Evolutionary conservation across 1,139 yeast species (phyloP).

Genomic region (Hansenula lynferdii): DNA sequence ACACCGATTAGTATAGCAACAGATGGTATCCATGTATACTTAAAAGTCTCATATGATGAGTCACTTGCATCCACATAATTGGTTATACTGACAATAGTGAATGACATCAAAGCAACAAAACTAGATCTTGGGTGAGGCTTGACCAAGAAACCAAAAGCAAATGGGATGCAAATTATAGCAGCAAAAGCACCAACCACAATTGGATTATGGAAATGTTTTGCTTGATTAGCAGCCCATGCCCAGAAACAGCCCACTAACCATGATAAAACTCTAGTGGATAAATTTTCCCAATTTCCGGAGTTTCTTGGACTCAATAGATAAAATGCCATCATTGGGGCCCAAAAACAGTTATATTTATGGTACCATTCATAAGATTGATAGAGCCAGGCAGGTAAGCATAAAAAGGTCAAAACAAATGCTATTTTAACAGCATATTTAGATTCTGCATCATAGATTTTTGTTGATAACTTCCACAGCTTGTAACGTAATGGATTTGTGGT

Average conservation of each 20-base stretch:
- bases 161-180: conserved; percentile 29
- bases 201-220: conserved; percentile 32
- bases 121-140: conserved; percentile 36
- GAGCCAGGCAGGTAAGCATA: conserved; percentile 41
- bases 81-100: conserved; percentile 34
- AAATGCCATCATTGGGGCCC: conserved; percentile 36
- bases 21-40: conserved; percentile 36
- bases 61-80: conserved; percentile 19
- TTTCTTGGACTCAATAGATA: conserved; percentile 35
- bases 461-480: conserved; percentile 33
- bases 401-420: conserved; percentile 30
- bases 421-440: conserved; percentile 39
- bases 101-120: conserved; percentile 34
- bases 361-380: conserved; percentile 36
- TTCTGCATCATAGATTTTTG: conserved; percentile 31
- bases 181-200: conserved; percentile 38
- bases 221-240: conserved; percentile 40
- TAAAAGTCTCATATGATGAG: conserved; percentile 25
- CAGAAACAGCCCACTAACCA: conserved; percentile 38
- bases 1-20: conserved; percentile 36
- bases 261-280: conserved; percentile 28
- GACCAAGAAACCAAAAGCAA: conserved; percentile 30
- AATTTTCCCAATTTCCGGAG: conserved; percentile 35
- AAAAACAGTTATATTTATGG: conserved; percentile 35
- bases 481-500: conserved; percentile 28